These are phyloP conservation scores for Ormosia semicastrata DNA, from an alignment of 306 rosid species.

Conservation along the genomic window DNA sequence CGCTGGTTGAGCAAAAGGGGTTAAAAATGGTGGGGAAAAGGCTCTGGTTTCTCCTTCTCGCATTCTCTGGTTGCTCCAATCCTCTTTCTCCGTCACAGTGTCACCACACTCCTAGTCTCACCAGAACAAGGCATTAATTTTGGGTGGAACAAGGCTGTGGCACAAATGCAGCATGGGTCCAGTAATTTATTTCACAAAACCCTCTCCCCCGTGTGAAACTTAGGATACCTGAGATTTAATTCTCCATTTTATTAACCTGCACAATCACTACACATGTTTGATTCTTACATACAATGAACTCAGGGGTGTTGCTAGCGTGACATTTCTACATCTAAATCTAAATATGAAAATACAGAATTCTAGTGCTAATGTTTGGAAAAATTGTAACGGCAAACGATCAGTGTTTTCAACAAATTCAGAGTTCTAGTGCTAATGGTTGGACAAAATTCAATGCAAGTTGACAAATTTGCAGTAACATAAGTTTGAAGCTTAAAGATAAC, in stretches of 20 bases:
- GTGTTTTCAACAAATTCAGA: slow-evolving; percentile 5
- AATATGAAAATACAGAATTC: background rate
- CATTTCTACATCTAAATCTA: background rate
- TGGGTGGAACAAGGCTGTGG: background rate
- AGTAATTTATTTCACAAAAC: background rate
- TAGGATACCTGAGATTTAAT: background rate
- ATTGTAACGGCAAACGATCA: background rate
- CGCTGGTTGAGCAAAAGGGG: background rate
- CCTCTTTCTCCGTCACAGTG: background rate
- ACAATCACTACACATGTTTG: background rate
- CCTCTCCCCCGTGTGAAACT: background rate
- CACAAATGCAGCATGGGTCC: background rate
- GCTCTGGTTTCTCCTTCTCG: background rate
- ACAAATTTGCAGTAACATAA: slow-evolving; percentile 10
- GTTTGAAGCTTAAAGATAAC: background rate
- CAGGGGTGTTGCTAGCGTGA: background rate
- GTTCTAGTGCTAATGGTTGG: background rate
- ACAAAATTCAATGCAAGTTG: background rate
- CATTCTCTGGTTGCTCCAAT: background rate
- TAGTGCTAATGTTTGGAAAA: background rate
- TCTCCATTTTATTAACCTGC: background rate
- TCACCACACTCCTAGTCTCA: background rate
- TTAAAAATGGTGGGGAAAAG: background rate
- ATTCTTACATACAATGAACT: slow-evolving; percentile 9
- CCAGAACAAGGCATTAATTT: background rate